Base-by-base conservation (phyloP, 2,329 filamentous ascomycete genomes). In the Trichoderma atrobrunneum region DNA sequence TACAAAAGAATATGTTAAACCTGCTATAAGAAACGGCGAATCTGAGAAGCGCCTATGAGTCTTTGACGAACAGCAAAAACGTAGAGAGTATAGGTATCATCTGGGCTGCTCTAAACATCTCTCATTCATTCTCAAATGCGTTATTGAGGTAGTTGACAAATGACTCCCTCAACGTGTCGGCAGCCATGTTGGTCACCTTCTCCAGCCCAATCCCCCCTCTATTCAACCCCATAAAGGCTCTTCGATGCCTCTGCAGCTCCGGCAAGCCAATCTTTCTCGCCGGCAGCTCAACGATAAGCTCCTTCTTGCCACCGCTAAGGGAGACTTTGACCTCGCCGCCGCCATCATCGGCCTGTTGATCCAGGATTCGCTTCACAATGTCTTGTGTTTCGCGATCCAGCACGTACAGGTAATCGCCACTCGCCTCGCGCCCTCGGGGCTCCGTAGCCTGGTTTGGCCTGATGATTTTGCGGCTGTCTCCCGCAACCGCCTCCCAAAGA, bases 311-410 rank as follows among this genome's bases (percentile, higher is more conserved):
- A 66, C 73, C 74, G 34, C 73, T 79, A 14, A 80, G 78, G 3
- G 85, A 80, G 18, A 92, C 83, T 14, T 72, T 81, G 32, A 93
- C 86, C 74, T 88, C 85, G 28, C 84, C 87, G 7, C 86, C 88
- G 74, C 92, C 91, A 68, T 93, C 90, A 71, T 93, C 91, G 66
- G 88, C 87, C 79, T 92, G 89, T 83, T 89, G 90, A 62, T 91
- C 89, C 71, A 92, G 81, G 48, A 97, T 90, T 71, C 86, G 85
- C 76, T 89, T 89, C 68, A 96, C 87, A 34, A 97, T 88, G 69
- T 92, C 91, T 76, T 94, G 93, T 8, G 93, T 95, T 78, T 90
- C 90, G 74, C 89, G 89, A 81, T 97, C 93, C 28, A 97, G 85
- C 73, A 93, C 87, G 79, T 96, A 94, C 67, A 97, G 85, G 79